Percentiles rank a stretch among this genome's conserved stretches.
phyloP scores from a whole-genome alignment of 164 flowering plant genomes.

The Cinnamomum micranthum region DNA sequence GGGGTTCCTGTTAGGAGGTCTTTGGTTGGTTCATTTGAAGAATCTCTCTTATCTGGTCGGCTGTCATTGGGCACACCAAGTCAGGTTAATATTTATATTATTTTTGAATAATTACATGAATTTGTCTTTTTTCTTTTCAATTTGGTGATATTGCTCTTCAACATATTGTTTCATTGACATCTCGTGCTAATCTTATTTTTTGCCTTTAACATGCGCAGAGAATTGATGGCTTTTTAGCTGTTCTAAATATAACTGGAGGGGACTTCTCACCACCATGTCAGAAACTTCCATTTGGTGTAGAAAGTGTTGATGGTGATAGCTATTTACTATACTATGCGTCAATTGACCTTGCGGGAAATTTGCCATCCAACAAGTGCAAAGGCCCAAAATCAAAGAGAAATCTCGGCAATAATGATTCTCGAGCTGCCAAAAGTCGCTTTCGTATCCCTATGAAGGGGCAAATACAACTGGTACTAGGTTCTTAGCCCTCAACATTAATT shows the following conservation, averaged over 20 bases:
- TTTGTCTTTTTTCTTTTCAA: neutral
- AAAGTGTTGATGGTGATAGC: slow-evolving; percentile 82
- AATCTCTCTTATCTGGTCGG: slow-evolving; percentile 85
- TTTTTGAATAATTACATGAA: neutral
- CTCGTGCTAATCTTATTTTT: neutral
- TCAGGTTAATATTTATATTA: slow-evolving; percentile 45
- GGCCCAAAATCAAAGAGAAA: slow-evolving; percentile 46
- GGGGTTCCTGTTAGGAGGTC: slow-evolving; percentile 66
- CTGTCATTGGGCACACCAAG: slow-evolving; percentile 46
- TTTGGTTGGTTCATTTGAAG: slow-evolving; percentile 97
- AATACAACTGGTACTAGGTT: slow-evolving; percentile 77
- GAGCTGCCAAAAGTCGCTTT: slow-evolving; percentile 40
- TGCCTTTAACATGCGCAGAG: slow-evolving; percentile 33
- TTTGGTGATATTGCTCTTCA: neutral
- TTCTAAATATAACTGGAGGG: slow-evolving; percentile 81
- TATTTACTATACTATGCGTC: slow-evolving; percentile 75
- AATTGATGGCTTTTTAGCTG: slow-evolving; percentile 92
- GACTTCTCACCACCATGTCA: slow-evolving; percentile 76
- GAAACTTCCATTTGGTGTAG: slow-evolving; percentile 90
- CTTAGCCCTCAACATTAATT: slow-evolving; percentile 17
- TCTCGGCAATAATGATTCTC: slow-evolving; percentile 44
- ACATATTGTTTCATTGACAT: neutral
- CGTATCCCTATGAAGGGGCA: slow-evolving; percentile 93
- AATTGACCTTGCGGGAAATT: slow-evolving; percentile 58
- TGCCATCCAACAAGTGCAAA: slow-evolving; percentile 33